phyloP scores from a whole-genome alignment of 108 stramenopile genomes.

The Fragilaria crotonensis region DNA sequence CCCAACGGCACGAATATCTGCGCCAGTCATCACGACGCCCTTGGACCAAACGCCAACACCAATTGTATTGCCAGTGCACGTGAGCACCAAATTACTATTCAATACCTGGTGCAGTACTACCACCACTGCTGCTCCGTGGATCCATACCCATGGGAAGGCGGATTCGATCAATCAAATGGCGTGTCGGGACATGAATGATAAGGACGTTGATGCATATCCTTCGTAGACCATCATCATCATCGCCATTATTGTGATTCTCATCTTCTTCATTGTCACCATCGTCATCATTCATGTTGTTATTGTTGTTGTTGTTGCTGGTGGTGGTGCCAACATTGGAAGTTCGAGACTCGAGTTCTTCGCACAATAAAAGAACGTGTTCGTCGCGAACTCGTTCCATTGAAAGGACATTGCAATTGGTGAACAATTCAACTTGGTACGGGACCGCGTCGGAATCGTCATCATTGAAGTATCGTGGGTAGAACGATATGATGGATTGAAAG shows the following conservation, averaged over 20 bases:
- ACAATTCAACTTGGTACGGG: background rate
- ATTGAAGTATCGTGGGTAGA: background rate
- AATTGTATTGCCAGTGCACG: background rate
- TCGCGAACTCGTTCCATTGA: constrained; percentile 1
- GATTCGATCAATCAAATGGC: background rate
- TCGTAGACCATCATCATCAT: background rate
- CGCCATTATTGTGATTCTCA: background rate
- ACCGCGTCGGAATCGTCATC: background rate
- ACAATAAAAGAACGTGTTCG: background rate
- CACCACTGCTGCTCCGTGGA: background rate
- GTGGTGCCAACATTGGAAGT: background rate
- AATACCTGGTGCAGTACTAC: background rate
- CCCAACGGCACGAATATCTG: constrained; percentile 2
- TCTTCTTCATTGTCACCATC: background rate
- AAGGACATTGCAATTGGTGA: background rate
- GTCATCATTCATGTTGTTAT: background rate
- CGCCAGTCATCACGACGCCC: constrained; percentile 5
- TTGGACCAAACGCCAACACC: constrained; percentile 2
- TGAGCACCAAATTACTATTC: background rate
- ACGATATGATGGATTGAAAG: background rate
- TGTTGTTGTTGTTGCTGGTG: background rate
- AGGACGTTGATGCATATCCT: background rate
- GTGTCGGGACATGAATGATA: background rate
- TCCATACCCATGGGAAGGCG: background rate
- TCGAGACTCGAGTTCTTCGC: background rate